These are phyloP conservation scores for Hura crepitans DNA, from an alignment of 441 rosid genomes.

Conservation along the genomic window DNA sequence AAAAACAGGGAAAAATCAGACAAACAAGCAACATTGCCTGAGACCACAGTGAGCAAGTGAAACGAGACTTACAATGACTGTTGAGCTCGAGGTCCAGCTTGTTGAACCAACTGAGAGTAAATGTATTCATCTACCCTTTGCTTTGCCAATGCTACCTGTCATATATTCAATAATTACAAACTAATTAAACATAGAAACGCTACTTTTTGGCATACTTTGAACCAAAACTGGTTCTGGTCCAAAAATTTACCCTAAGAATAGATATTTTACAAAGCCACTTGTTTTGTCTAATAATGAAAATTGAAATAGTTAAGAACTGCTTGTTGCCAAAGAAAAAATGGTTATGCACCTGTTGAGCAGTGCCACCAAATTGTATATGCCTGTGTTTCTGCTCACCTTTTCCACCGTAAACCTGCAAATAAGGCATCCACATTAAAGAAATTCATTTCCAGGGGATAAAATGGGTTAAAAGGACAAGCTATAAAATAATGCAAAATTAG, in stretches of 20 bases:
- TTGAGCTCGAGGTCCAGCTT: conserved; percentile 34
- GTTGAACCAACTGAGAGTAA: conserved; percentile 48
- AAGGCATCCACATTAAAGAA: too few species aligned
- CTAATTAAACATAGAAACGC: background rate
- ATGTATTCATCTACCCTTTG: conserved; percentile 62
- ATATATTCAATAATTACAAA: background rate
- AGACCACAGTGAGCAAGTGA: background rate
- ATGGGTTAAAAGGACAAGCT: too few species aligned
- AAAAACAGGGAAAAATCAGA: background rate
- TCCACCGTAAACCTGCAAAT: conserved; percentile 69
- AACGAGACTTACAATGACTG: conserved; percentile 25
- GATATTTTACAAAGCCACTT: too few species aligned
- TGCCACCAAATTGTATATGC: conserved; percentile 59
- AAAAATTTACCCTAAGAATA: too few species aligned
- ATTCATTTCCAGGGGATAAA: background rate
- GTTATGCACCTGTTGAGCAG: conserved; percentile 52
- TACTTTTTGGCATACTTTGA: too few species aligned
- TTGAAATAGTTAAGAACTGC: too few species aligned
- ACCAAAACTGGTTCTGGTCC: too few species aligned
- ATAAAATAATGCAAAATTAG: too few species aligned
- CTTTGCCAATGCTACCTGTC: conserved; percentile 61
- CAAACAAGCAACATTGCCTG: background rate
- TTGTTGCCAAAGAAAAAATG: background rate
- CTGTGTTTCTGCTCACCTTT: conserved; percentile 55
- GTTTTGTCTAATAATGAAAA: too few species aligned